Evolutionary conservation across 345 rosid genomes (phyloP).

Genomic region (Salix dunnii): DNA sequence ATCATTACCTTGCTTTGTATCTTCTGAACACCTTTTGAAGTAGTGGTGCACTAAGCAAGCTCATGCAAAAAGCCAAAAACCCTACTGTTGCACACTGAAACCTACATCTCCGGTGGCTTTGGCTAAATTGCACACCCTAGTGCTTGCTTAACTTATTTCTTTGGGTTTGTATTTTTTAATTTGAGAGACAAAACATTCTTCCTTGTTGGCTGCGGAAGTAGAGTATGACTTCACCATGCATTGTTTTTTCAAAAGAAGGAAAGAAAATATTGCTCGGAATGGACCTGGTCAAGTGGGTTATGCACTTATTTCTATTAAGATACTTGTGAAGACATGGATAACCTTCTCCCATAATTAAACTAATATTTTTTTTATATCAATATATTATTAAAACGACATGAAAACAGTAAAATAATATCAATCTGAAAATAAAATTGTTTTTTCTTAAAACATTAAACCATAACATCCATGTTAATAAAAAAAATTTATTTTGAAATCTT

Average conservation of each 20-base stretch:
- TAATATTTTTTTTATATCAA: no score
- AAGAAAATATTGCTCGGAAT: background rate
- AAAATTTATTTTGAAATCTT: no score
- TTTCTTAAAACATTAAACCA: no score
- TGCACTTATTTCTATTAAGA: background rate
- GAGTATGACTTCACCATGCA: background rate
- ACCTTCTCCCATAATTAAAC: no score
- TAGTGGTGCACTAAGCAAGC: constrained; percentile 28
- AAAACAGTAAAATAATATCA: no score
- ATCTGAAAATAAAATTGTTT: no score
- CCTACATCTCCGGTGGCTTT: background rate
- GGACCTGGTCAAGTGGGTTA: background rate
- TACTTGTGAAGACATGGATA: no score
- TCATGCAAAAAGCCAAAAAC: background rate
- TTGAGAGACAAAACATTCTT: constrained; percentile 4
- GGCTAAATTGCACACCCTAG: background rate
- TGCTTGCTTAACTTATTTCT: background rate
- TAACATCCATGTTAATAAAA: no score
- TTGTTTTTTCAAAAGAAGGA: background rate
- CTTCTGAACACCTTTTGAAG: constrained; percentile 9
- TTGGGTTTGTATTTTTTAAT: background rate
- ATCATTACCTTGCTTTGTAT: background rate
- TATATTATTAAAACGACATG: no score
- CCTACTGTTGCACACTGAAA: no score
- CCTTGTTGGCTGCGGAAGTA: constrained; percentile 1